Evolutionary conservation across 176 grass and related monocot genomes (phyloP), one percentile per base, ranked within the genome.

Genomic region (Juncus effusus): DNA sequence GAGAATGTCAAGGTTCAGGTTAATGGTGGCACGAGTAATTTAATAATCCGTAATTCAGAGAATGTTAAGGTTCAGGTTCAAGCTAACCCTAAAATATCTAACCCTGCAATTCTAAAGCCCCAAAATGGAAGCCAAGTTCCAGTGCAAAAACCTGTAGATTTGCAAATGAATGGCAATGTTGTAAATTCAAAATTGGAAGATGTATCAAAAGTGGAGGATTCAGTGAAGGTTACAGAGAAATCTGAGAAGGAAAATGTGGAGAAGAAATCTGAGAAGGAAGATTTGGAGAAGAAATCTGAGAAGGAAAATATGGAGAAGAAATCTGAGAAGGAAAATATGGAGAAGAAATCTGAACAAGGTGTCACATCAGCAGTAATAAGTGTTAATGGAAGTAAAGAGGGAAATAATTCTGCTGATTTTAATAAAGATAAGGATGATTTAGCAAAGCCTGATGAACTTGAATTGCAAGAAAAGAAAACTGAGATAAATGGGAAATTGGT

Each of bases 101-200:
- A 38, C 51, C 56, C 65, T 10, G 19, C 38, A 39, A 16, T 52
- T 54, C 55, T 41, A 77, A n/a, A 13, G 35, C 60, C 38, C 51
- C 60, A 73, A 79, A 84, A 65, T 74, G 83, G 83, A n/a, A 67
- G 49, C 37, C 55, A 47, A 63, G 62, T 70, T 36, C 13, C 58
- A 59, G 63, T 36, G 63, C 62, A 74, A 45, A 42, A 60, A 66
- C 12, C 16, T 63, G 63, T 54, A 37, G 61, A 41, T 16, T 40
- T 65, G 10, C 45, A 67, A 41, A 42, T 53, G 61, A 62, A 78
- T 13, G 2, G 44, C 70, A 69, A 50, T 63, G 35, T 45, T 76
- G 53, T 69, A 64, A n/a, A 52, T 38, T 54, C 14, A 38, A 52
- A 56, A 16, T 52, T 6, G 9, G 28, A 13, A 38, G 38, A 15